phyloP scores from a whole-genome alignment of 805 yeast species.

The Yarrowia divulgata region DNA sequence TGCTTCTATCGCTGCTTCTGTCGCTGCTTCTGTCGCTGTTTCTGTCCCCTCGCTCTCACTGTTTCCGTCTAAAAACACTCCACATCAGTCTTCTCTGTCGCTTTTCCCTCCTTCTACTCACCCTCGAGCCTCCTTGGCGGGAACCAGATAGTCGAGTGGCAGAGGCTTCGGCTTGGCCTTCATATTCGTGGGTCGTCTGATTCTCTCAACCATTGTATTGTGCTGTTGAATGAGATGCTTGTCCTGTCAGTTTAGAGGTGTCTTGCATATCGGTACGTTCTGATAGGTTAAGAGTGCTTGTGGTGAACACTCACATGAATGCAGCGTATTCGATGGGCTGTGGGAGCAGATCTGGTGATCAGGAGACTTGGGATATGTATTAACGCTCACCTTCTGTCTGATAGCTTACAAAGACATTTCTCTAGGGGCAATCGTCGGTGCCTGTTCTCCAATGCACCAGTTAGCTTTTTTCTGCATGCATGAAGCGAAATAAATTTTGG shows the following conservation, averaged over 20 bases:
- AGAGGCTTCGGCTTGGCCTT: constrained; percentile 27
- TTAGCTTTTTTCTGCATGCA: constrained; percentile 25
- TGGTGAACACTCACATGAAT: no score
- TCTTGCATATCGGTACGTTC: neutral
- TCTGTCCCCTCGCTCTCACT: no score
- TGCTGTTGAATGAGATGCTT: neutral
- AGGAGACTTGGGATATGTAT: no score
- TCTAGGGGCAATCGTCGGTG: neutral
- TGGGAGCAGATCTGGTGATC: no score
- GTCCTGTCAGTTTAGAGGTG: neutral
- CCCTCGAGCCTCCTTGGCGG: constrained; percentile 30
- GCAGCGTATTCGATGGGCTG: no score
- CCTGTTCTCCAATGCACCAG: neutral
- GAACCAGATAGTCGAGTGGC: constrained; percentile 14
- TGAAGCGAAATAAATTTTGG: constrained; percentile 32
- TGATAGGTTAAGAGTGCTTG: constrained; percentile 14
- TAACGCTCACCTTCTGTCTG: neutral
- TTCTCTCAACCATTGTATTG: constrained; percentile 6
- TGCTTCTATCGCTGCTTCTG: no score
- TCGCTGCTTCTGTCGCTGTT: neutral
- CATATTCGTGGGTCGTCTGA: constrained; percentile 14
- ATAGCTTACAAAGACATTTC: neutral
- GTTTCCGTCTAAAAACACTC: no score
- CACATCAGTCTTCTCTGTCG: neutral
- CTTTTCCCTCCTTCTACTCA: neutral